Percentiles rank a stretch among this genome's conserved stretches.
Conservation (phyloP, 495 filamentous ascomycete species). For the Penicillium parvum region DNA sequence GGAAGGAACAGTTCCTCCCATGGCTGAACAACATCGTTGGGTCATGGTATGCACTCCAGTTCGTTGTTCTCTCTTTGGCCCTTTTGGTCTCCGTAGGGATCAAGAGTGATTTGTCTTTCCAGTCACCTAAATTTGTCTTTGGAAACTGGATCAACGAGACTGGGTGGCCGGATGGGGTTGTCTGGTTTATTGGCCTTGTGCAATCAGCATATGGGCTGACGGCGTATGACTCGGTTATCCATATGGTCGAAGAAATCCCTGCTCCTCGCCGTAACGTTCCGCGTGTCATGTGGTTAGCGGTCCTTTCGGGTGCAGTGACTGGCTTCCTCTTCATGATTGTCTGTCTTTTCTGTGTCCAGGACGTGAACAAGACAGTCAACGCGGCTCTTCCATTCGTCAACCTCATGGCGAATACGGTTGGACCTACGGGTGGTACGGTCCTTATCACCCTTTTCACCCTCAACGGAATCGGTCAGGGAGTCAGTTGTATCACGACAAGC, state of each 20-base stretch:
- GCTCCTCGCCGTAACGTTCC: slow-evolving; percentile 38
- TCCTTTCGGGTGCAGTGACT: slow-evolving; percentile 41
- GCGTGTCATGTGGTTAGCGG: slow-evolving; percentile 33
- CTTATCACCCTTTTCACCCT: slow-evolving; percentile 42
- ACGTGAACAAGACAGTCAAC: slow-evolving; percentile 51
- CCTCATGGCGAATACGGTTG: slow-evolving; percentile 35
- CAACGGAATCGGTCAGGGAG: slow-evolving; percentile 39
- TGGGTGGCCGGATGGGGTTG: slow-evolving; percentile 57
- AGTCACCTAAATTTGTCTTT: slow-evolving; percentile 41
- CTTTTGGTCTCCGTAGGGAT: neutral
- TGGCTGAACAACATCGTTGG: neutral
- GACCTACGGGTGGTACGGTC: slow-evolving; percentile 28
- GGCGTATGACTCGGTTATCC: slow-evolving; percentile 57
- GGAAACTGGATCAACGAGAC: slow-evolving; percentile 55
- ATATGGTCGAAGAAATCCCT: slow-evolving; percentile 52
- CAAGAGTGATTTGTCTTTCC: neutral
- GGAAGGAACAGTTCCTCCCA: neutral
- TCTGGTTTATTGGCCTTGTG: slow-evolving; percentile 57
- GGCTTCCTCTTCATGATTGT: slow-evolving; percentile 69
- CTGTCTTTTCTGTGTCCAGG: slow-evolving; percentile 67
- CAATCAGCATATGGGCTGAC: slow-evolving; percentile 57
- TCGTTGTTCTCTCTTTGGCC: neutral
- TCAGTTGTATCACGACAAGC: slow-evolving; percentile 44
- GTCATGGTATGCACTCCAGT: neutral
- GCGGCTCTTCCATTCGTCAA: slow-evolving; percentile 42